phyloP scores from a whole-genome alignment of 2,329 filamentous ascomycete genomes.

The Diaporthe caulivora region DNA sequence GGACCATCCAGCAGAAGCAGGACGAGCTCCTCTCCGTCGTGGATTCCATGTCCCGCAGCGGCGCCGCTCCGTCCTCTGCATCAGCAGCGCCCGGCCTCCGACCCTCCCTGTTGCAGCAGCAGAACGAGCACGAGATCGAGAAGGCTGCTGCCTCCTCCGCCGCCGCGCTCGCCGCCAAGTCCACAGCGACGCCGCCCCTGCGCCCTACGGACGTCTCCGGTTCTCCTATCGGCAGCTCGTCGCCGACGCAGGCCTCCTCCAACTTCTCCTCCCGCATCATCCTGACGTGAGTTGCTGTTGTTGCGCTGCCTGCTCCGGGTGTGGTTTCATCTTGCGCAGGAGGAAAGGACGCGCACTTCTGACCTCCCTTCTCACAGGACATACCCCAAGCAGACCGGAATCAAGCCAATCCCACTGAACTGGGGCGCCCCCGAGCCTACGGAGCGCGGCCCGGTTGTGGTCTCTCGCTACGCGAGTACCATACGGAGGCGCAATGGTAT shows the following conservation, averaged over 20 bases:
- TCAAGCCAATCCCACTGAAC: constrained; percentile 88
- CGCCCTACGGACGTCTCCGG: constrained; percentile 41
- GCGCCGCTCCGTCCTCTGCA: not conserved
- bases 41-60: constrained; percentile 34
- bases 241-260: constrained; percentile 26
- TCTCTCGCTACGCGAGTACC: constrained; percentile 80
- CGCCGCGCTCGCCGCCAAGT: constrained; percentile 41
- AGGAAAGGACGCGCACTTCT: not conserved
- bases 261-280: constrained; percentile 39
- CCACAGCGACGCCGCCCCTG: constrained; percentile 43
- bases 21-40: constrained; percentile 40
- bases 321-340: not conserved
- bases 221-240: constrained; percentile 22
- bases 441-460: constrained; percentile 87
- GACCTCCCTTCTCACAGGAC: constrained; percentile 59
- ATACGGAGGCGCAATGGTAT: constrained; percentile 85
- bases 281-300: constrained; percentile 36
- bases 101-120: constrained; percentile 30
- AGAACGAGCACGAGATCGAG: constrained; percentile 35
- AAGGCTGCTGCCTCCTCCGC: constrained; percentile 38
- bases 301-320: not conserved
- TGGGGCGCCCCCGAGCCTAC: constrained; percentile 86
- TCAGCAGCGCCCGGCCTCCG: constrained; percentile 21
- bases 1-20: constrained; percentile 39
- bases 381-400: constrained; percentile 93